Conservation (phyloP, 2,329 filamentous ascomycete species). For the Sporothrix sp. region DNA sequence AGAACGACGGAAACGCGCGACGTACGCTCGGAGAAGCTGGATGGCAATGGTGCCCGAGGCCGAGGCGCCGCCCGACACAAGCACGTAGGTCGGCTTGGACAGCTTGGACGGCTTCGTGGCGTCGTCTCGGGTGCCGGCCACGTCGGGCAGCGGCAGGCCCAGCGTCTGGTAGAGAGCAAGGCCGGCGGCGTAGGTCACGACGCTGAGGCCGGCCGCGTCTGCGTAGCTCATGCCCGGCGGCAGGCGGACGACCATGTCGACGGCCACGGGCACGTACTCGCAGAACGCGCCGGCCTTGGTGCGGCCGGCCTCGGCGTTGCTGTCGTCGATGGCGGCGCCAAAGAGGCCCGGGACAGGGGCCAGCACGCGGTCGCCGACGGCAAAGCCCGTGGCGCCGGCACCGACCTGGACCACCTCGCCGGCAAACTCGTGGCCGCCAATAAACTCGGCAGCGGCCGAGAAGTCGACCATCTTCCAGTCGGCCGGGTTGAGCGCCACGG, state of each 20-base stretch:
- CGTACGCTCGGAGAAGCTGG: constrained; percentile 27
- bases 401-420: constrained; percentile 22
- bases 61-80: constrained; percentile 31
- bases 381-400: constrained; percentile 7
- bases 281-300: constrained; percentile 20
- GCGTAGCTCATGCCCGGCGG: constrained; percentile 12
- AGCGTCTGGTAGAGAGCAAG: constrained; percentile 14
- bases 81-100: constrained; percentile 18
- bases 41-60: constrained; percentile 29
- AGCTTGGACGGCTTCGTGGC: neutral
- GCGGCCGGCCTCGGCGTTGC: neutral
- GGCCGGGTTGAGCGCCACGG: constrained; percentile 25
- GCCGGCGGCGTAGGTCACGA: constrained; percentile 15
- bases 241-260: constrained; percentile 9
- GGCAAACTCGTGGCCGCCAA: constrained; percentile 24
- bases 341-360: constrained; percentile 15
- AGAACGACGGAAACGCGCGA: neutral
- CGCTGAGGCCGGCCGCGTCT: constrained; percentile 15
- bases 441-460: constrained; percentile 17
- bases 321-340: neutral
- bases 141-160: constrained; percentile 5
- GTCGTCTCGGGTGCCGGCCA: neutral
- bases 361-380: constrained; percentile 16
- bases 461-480: constrained; percentile 25
- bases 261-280: constrained; percentile 17